phyloP scores from a whole-genome alignment of 768 basidiomycete species.

The Leccinellum albellum region DNA sequence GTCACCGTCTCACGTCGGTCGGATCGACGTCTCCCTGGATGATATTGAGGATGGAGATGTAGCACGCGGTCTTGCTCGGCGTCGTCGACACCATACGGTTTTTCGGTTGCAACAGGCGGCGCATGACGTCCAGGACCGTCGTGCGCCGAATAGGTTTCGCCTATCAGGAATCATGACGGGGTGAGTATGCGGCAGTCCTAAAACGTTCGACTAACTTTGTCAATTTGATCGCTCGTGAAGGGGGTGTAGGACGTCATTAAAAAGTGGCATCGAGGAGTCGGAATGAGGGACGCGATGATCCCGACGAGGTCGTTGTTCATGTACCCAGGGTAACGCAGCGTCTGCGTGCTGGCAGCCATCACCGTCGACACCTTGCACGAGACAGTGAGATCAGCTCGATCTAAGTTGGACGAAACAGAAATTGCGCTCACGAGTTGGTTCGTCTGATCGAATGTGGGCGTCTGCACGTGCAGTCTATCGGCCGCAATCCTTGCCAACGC shows the following conservation, averaged over 20 bases:
- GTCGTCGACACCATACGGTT: constrained; percentile 96
- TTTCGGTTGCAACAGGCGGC: constrained; percentile 93
- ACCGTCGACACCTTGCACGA: constrained; percentile 82
- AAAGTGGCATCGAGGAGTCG: constrained; percentile 96
- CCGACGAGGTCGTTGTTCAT: constrained; percentile 99
- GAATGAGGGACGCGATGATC: constrained; percentile 94
- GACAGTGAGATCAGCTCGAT: neutral
- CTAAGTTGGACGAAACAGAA: neutral
- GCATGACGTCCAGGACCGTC: constrained; percentile 98
- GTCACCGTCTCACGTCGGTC: constrained; percentile 63
- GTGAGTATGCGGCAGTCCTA: neutral
- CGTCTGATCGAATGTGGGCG: constrained; percentile 85
- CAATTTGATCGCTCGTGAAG: constrained; percentile 94
- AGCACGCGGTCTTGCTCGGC: constrained; percentile 90
- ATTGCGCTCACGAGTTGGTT: constrained; percentile 70
- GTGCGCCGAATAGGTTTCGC: constrained; percentile 95
- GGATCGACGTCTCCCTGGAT: constrained; percentile 99
- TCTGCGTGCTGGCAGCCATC: constrained; percentile 96
- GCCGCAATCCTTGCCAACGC: constrained; percentile 90
- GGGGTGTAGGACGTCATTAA: constrained; percentile 99
- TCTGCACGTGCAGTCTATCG: constrained; percentile 85
- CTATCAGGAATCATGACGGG: constrained; percentile 42
- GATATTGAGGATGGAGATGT: constrained; percentile 96
- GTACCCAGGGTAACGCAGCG: constrained; percentile 94
- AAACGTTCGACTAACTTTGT: constrained; percentile 58